Evolutionary conservation across 345 rosid species (phyloP).

Genomic region (Hirschfeldia incana): DNA sequence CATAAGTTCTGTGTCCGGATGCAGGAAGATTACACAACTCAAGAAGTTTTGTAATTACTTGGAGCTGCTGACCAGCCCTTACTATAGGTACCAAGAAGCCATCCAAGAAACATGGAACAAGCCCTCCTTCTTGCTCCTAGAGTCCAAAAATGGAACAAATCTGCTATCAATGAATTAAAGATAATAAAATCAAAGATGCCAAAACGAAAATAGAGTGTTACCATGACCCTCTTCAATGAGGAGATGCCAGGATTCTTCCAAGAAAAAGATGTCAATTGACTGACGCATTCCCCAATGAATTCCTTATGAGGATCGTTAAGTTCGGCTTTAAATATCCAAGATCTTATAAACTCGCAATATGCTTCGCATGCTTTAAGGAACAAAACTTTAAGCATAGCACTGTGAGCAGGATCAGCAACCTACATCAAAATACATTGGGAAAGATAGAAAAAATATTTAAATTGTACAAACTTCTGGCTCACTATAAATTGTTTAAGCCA

Average conservation of each 20-base stretch:
- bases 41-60: conserved; percentile 79
- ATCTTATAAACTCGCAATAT: conserved; percentile 78
- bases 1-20: conserved; percentile 49
- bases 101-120: conserved; percentile 81
- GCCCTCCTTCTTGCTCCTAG: conserved; percentile 62
- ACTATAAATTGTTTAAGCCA: neutral
- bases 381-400: conserved; percentile 73
- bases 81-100: conserved; percentile 66
- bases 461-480: neutral
- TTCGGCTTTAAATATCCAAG: conserved; percentile 92
- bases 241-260: conserved; percentile 49
- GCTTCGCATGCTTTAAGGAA: conserved; percentile 81
- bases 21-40: conserved; percentile 63
- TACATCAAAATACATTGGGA: conserved; percentile 30
- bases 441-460: conserved; percentile 3
- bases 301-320: conserved; percentile 80
- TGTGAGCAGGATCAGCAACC: conserved; percentile 86
- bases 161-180: conserved; percentile 4
- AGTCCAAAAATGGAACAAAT: conserved; percentile 26
- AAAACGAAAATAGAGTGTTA: conserved; percentile 39
- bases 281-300: conserved; percentile 62
- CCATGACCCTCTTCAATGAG: conserved; percentile 53
- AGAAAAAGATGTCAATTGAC: conserved; percentile 34
- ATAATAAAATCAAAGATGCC: conserved; percentile 2
- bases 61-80: conserved; percentile 99